Evolutionary conservation across 371 early-diverging fungal genomes (phyloP).

Genomic region (Coemansia linderi): DNA sequence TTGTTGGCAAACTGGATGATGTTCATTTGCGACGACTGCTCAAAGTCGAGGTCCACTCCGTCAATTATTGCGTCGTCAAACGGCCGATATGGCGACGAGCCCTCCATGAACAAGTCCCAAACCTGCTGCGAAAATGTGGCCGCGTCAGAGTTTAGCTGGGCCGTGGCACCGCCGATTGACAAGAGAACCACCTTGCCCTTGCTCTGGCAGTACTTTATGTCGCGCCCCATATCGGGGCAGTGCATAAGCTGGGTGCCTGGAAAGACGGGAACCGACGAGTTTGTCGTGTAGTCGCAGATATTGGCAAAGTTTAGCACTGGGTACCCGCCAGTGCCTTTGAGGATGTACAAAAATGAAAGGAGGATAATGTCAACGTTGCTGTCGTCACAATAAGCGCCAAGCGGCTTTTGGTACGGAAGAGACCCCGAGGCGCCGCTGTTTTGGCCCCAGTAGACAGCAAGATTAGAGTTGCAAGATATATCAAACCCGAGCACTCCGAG

Average conservation of each 20-base stretch:
- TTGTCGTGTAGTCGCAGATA: slow-evolving; percentile 53
- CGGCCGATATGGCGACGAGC: slow-evolving; percentile 56
- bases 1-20: slow-evolving; percentile 51
- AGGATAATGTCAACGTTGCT: slow-evolving; percentile 44
- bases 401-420: slow-evolving; percentile 52
- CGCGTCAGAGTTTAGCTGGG: slow-evolving; percentile 56
- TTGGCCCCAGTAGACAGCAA: slow-evolving; percentile 53
- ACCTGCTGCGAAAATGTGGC: slow-evolving; percentile 62
- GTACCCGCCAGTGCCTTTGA: slow-evolving; percentile 60
- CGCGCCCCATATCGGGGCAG: slow-evolving; percentile 58
- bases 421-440: slow-evolving; percentile 44
- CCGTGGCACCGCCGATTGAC: slow-evolving; percentile 68
- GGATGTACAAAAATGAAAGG: slow-evolving; percentile 49
- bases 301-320: slow-evolving; percentile 59
- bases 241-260: slow-evolving; percentile 60
- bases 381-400: slow-evolving; percentile 56
- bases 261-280: slow-evolving; percentile 60
- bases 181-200: slow-evolving; percentile 59
- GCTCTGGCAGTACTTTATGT: slow-evolving; percentile 62
- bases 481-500: slow-evolving; percentile 32
- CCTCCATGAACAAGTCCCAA: slow-evolving; percentile 68
- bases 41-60: slow-evolving; percentile 67
- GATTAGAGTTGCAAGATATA: slow-evolving; percentile 43
- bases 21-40: slow-evolving; percentile 58
- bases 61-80: slow-evolving; percentile 65